Base-by-base conservation (phyloP, 768 basidiomycete genomes). In the Astraeus odoratus region DNA sequence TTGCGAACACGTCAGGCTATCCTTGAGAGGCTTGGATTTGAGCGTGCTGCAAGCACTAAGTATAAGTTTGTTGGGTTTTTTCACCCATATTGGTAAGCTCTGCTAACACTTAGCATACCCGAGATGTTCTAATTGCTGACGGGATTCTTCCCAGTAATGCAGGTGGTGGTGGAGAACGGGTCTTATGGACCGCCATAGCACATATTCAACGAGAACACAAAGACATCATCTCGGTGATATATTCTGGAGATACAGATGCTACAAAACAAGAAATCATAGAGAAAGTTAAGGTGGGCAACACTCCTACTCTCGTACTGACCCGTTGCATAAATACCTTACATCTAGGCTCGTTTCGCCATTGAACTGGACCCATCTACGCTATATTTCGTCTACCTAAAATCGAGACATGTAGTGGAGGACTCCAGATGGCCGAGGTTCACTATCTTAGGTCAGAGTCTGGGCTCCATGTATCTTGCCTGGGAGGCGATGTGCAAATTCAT, bases 141-240 rank as follows among this genome's bases (percentile, higher is more conserved):
- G 65, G 57, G 59, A 63, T 61, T 51, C 40, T 42, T 39, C 30
- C 37, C 61, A 84, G 95, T 58, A 96, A 98, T 73, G 93, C 94
- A 29, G 94, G 95, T 0, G 95, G 95, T 9, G 96, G 95, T 22
- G 95, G 96, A 1, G 95, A 98, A 64, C 80, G 93, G 1, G 96
- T 99, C 1, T 67, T 99, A 0, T 97, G 94, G 93, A 83, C 87
- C 0, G 94, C 92, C 1, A 75, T 97, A 25, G 75, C 82, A 0
- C 75, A 80, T 48, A 68, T 88, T 42, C 93, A 96, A 56, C 73
- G 76, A 18, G 70, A 74, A 15, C 75, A 86, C 47, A 75, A 74
- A 3, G 68, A 85, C 46, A 61, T 84, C 8, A 59, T 95, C 27
- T 83, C 72, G 44, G 75, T 93, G 20, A 80, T 99, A 24, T 99